phyloP scores from a whole-genome alignment of 2,329 filamentous ascomycete genomes.

The Alternaria arbusti region DNA sequence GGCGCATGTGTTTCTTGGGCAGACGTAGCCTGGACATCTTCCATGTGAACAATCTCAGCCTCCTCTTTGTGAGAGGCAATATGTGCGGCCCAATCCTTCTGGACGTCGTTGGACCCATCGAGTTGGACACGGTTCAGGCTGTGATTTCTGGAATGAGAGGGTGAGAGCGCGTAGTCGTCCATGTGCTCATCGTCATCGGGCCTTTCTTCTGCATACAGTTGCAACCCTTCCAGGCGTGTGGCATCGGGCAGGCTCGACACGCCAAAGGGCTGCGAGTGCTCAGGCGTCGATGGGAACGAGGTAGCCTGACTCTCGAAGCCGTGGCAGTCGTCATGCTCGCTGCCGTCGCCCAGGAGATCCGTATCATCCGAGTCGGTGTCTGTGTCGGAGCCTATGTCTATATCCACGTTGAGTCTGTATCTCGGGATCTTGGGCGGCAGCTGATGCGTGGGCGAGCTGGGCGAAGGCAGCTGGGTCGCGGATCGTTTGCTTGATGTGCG shows the following conservation, averaged over 20 bases:
- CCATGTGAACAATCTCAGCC: constrained; percentile 17
- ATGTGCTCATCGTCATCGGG: constrained; percentile 36
- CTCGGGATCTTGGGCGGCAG: constrained; percentile 45
- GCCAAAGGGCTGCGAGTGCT: constrained; percentile 22
- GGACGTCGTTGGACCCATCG: constrained; percentile 20
- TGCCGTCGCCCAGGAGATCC: constrained; percentile 21
- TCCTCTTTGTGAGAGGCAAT: constrained; percentile 13
- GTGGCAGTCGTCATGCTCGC: constrained; percentile 27
- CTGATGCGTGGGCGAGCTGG: constrained; percentile 41
- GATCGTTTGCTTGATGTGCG: constrained; percentile 46
- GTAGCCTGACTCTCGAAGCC: constrained; percentile 25
- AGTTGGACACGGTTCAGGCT: constrained; percentile 25
- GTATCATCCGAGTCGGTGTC: constrained; percentile 31
- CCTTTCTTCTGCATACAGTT: constrained; percentile 18
- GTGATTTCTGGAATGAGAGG: constrained; percentile 28
- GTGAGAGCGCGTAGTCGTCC: constrained; percentile 39
- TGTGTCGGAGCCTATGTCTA: constrained; percentile 26
- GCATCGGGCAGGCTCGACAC: constrained; percentile 30
- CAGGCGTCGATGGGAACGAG: constrained; percentile 31
- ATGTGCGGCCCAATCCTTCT: constrained; percentile 30
- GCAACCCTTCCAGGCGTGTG: constrained; percentile 22
- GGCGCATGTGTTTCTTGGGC: background rate
- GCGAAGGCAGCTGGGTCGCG: constrained; percentile 46
- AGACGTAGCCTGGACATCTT: constrained; percentile 1
- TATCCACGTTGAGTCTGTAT: constrained; percentile 28